Evolutionary conservation across 805 yeast species (phyloP).

Genomic region (Lipomyces lipofer): DNA sequence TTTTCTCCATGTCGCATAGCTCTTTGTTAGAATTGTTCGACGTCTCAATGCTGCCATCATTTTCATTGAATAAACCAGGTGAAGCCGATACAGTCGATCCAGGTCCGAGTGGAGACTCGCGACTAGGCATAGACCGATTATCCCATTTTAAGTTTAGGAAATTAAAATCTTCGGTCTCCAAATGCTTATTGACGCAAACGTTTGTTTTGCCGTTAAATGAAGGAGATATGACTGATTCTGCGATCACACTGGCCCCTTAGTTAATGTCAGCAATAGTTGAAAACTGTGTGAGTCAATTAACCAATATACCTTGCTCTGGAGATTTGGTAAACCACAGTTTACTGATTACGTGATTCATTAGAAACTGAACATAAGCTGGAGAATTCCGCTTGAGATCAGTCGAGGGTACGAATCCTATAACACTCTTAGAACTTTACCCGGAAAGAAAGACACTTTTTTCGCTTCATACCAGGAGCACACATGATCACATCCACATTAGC

Average conservation of each 20-base stretch:
- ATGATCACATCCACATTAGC: constrained; percentile 22
- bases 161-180: background rate
- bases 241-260: constrained; percentile 14
- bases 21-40: background rate
- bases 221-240: constrained; percentile 11
- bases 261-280: background rate
- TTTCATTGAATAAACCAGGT: background rate
- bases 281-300: background rate
- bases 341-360: constrained; percentile 5
- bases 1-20: background rate
- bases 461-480: constrained; percentile 17
- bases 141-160: constrained; percentile 12
- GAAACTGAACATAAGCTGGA: background rate
- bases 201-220: constrained; percentile 9
- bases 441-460: too few species aligned
- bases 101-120: background rate
- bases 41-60: background rate
- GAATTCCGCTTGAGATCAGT: background rate
- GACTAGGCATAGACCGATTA: background rate
- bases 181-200: constrained; percentile 13
- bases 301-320: constrained; percentile 9
- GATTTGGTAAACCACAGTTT: constrained; percentile 16
- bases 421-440: too few species aligned
- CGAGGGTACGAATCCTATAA: constrained; percentile 6
- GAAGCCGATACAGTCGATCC: background rate